Conservation (phyloP, 768 basidiomycete genomes). For the Psilocybe azurescens region DNA sequence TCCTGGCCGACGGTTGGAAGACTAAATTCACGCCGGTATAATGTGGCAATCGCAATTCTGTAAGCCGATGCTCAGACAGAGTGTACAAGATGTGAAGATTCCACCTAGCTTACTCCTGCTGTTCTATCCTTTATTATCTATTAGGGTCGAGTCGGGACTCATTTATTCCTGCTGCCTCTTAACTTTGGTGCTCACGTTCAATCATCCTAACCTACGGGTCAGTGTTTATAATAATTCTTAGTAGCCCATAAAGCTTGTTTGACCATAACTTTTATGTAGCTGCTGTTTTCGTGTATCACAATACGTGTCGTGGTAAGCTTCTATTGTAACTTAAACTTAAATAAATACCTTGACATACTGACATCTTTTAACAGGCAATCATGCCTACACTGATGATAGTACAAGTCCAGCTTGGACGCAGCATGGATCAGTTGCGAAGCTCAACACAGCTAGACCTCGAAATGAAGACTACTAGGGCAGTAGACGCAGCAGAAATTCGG, state of each 20-base stretch:
- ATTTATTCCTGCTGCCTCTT: slow-evolving; percentile 9
- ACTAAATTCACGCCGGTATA: not conserved
- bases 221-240: not conserved
- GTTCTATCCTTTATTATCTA: not conserved
- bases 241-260: not conserved
- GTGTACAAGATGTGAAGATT: not conserved
- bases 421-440: not conserved
- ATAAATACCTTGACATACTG: not conserved
- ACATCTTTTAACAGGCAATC: slow-evolving; percentile 1
- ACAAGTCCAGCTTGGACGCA: slow-evolving; percentile 6
- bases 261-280: not conserved
- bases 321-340: not conserved
- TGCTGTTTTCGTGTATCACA: slow-evolving; percentile 9
- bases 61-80: not conserved
- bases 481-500: not conserved
- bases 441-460: not conserved
- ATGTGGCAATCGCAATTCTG: slow-evolving; percentile 8
- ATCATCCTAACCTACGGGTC: slow-evolving; percentile 12
- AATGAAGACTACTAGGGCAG: not conserved
- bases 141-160: slow-evolving; percentile 5
- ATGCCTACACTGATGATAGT: slow-evolving; percentile 16
- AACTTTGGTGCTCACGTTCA: slow-evolving; percentile 4
- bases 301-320: slow-evolving; percentile 11
- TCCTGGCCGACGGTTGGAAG: not conserved
- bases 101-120: not conserved